phyloP scores from a whole-genome alignment of 495 filamentous ascomycete genomes.

The Neurospora sp. region DNA sequence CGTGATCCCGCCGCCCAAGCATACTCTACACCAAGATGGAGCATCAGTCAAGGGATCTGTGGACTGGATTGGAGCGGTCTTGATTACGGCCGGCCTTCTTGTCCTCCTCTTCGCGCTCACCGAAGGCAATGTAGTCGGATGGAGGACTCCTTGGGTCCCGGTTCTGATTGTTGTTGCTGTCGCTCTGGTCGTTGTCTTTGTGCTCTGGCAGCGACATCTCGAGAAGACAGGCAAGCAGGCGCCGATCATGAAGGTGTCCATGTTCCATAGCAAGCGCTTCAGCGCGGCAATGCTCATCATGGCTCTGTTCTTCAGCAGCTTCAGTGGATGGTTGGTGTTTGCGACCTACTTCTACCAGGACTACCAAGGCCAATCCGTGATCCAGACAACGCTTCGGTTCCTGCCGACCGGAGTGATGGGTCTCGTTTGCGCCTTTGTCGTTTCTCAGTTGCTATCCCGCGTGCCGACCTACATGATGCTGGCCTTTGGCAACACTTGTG shows the following conservation, averaged over 20 bases:
- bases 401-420: constrained; percentile 49
- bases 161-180: constrained; percentile 53
- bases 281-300: constrained; percentile 51
- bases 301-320: constrained; percentile 48
- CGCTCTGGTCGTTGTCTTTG: constrained; percentile 47
- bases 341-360: constrained; percentile 56
- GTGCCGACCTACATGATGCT: constrained; percentile 45
- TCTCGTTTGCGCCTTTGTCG: constrained; percentile 36
- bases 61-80: constrained; percentile 54
- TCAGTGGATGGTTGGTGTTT: constrained; percentile 50
- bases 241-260: constrained; percentile 51
- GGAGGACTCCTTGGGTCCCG: constrained; percentile 56
- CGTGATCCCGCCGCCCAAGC: constrained; percentile 51
- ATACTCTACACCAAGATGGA: constrained; percentile 18
- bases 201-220: constrained; percentile 54
- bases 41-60: constrained; percentile 30
- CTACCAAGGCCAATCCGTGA: constrained; percentile 41
- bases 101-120: constrained; percentile 53
- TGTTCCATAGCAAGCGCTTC: constrained; percentile 43
- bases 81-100: constrained; percentile 54
- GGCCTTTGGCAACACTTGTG: constrained; percentile 38
- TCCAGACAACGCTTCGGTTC: constrained; percentile 52
- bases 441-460: constrained; percentile 44
- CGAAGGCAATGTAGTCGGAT: constrained; percentile 56
- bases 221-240: constrained; percentile 30